Base-by-base conservation (phyloP, 2,329 filamentous ascomycete species). In the Raffaelea arxii region DNA sequence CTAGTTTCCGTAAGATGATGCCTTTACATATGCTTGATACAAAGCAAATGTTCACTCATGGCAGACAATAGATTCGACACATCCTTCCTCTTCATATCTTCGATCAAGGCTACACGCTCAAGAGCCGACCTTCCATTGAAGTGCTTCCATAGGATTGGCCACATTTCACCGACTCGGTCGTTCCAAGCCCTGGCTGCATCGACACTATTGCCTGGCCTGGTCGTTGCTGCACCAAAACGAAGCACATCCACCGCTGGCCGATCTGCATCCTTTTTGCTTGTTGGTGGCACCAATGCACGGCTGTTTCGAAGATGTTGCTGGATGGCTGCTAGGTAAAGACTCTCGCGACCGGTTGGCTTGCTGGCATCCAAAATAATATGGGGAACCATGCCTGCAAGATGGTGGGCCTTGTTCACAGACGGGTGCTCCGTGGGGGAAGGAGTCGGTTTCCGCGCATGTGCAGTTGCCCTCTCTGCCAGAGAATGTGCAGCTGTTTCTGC, bases 101-200 rank as follows among this genome's bases (percentile, higher is more conserved):
- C 88, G 47, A 84, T 76, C n/a, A 92, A 69, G 1, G 85, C 79
- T 53, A 98, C 84, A 55, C 90, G 82, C 66, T 98, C 92, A 49
- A 97, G 71, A 3, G 90, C 83, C 58, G 84, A 82, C 47, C 75
- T 77, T 1, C 92, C 92, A 61, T 97, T 90, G 56, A 97, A 87
- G 63, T 96, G 92, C 62, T 85, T 87, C 56, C 82, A 75, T 55
- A 95, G 80, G 39, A 75, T 69, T 2, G 79, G 77, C 84, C 89
- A 94, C 41, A 77, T 74, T 47, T 78, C 74, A 37, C 77, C 72
- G 14, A 86, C 63, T 49, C 80, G 77, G 16, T 70, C 67, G 51
- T 80, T 72, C 48, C 61, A 65, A 47, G 57, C 57, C 6, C 49
- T 47, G 6, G 41, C 49, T n/a, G 49, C 50, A 30, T 44, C 49